phyloP scores from a whole-genome alignment of 352 stramenopile species.

The Blastocystis sp. region DNA sequence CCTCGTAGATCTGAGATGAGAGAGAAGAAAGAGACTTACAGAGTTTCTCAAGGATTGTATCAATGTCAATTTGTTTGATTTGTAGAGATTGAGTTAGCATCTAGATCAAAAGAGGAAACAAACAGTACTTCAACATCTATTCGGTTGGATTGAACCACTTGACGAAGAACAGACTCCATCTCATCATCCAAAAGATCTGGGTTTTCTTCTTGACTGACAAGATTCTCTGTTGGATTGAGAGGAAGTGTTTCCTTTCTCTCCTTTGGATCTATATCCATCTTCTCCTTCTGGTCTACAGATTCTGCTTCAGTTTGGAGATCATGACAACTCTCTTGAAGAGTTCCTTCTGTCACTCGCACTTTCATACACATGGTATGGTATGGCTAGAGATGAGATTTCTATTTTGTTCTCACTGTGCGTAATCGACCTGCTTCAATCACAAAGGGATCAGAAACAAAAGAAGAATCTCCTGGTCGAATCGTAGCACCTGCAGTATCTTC shows the following conservation, averaged over 20 bases:
- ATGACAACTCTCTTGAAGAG: not conserved
- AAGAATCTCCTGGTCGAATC: not conserved
- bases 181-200: not conserved
- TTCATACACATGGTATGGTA: conserved; percentile 25
- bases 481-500: not conserved
- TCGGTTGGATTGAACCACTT: not conserved
- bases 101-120: not conserved
- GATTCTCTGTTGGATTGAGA: no score
- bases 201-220: no score
- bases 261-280: no score
- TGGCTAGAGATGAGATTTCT: not conserved
- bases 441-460: conserved; percentile 17
- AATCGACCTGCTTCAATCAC: conserved; percentile 1
- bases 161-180: not conserved
- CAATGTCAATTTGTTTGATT: not conserved
- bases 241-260: no score
- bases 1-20: not conserved
- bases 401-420: not conserved
- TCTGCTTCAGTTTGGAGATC: not conserved
- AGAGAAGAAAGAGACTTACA: not conserved
- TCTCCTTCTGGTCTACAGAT: not conserved
- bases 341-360: not conserved
- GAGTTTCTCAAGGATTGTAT: not conserved
- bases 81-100: not conserved
- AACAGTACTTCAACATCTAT: not conserved